Percentiles rank a stretch among this genome's conserved stretches.
Conservation (phyloP, 352 stramenopile genomes). For the Poterioochromonas sp. region DNA sequence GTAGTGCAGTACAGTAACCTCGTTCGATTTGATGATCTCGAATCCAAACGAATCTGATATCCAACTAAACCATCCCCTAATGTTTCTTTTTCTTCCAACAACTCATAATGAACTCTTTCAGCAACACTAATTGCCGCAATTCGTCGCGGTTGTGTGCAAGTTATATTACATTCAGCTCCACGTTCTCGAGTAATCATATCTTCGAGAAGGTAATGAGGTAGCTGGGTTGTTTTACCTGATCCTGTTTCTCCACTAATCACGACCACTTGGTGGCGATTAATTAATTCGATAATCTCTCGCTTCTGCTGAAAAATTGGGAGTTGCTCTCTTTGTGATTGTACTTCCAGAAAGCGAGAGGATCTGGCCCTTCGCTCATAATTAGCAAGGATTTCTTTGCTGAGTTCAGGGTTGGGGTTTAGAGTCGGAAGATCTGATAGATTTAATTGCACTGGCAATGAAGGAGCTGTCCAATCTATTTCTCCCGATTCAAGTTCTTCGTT, state of each 20-base stretch:
- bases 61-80: not conserved
- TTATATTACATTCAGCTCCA: constrained; percentile 1
- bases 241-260: constrained; percentile 82
- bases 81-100: not conserved
- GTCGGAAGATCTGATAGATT: not conserved
- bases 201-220: constrained; percentile 16
- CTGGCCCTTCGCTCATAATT: not conserved
- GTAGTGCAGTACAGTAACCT: constrained; percentile 27
- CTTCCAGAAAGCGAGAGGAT: not conserved
- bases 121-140: constrained; percentile 13
- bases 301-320: not conserved
- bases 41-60: constrained; percentile 26
- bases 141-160: constrained; percentile 20
- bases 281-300: not conserved
- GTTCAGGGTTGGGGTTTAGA: not conserved
- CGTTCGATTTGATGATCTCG: not conserved
- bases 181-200: not conserved
- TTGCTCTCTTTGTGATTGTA: not conserved
- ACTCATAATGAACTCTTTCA: not conserved
- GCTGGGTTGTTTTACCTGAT: constrained; percentile 41
- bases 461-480: too few relatives aligned
- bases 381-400: not conserved
- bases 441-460: not conserved
- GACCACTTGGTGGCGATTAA: constrained; percentile 56
- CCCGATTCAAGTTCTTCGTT: too few relatives aligned